Evolutionary conservation across 768 basidiomycete genomes (phyloP).

Genomic region (Tricholoma sp.): DNA sequence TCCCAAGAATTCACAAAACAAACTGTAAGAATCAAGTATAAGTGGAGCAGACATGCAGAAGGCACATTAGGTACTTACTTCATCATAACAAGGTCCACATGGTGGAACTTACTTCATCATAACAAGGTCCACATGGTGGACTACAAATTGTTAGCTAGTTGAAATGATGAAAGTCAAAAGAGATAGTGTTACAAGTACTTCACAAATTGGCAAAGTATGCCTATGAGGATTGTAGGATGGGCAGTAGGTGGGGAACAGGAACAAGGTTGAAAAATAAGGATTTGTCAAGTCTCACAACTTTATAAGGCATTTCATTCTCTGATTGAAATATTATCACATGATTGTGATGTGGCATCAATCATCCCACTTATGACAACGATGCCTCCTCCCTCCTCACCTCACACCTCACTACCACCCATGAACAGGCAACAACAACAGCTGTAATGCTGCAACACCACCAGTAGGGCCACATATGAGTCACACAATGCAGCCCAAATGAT

Average conservation of each 20-base stretch:
- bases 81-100: too few species aligned
- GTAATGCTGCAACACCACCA: background rate
- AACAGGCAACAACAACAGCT: background rate
- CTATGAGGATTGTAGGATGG: background rate
- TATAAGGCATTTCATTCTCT: background rate
- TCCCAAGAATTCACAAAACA: too few species aligned
- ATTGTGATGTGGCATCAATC: background rate
- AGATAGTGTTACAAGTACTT: background rate
- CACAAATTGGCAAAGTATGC: background rate
- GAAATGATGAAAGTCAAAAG: too few species aligned
- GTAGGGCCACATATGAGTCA: background rate
- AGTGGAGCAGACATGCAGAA: too few species aligned
- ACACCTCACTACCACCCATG: background rate
- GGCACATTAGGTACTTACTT: too few species aligned
- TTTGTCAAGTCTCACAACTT: background rate
- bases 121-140: too few species aligned
- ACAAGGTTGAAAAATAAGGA: background rate
- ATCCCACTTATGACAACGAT: background rate
- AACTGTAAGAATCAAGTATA: too few species aligned
- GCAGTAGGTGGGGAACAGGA: background rate
- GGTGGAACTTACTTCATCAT: too few species aligned
- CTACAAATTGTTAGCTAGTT: too few species aligned
- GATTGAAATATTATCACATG: background rate
- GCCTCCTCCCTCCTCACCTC: background rate
- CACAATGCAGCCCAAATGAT: too few species aligned